Base-by-base conservation (phyloP, 768 basidiomycete genomes). In the Terana coerulea region DNA sequence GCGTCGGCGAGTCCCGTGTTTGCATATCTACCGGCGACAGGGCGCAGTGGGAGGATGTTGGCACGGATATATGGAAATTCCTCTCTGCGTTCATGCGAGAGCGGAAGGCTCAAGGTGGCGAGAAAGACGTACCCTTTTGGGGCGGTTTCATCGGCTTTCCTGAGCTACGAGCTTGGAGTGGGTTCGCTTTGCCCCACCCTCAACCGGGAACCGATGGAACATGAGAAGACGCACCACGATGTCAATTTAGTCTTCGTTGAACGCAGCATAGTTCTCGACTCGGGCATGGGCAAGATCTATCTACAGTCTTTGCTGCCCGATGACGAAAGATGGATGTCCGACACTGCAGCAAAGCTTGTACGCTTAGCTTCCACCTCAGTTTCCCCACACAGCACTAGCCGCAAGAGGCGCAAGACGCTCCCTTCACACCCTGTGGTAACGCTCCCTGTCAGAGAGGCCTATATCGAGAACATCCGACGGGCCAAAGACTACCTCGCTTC, bases 121-220 rank as follows among this genome's bases (percentile, higher is more conserved):
- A 72, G 6, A 46, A 46, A 22, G 74, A 81, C 9, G 64, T 82
- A 37, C 90, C 89, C 0, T 92, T 92, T 64, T 91, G 89, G 88
- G 91, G 89, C 30, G 91, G 91, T 21, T 71, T 92, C 12, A 67
- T 91, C 21, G 91, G 91, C 8, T 81, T 78, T n/a, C 53, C 68
- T 92, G 53, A 87, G 86, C 58, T 93, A 92, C 61, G 91, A 91
- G 64, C 72, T 91, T 15, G 91, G 89, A 11, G 76, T 84, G 5
- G 68, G 76, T 37, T 72, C 79, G 6, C 66, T 90, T 22, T 64
- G 71, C 19, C 69, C 84, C 44, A 67, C 74, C 48, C 64, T 75
- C 24, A 67, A 65, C 31, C 40, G 29, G 15, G 35, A 31, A 12
- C 25, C 19, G 5, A 21, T 19, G 30, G 52, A 55, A 42, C 34